Base-by-base conservation (phyloP, 257 asterid species). In the Nicotiana obtusifolia region DNA sequence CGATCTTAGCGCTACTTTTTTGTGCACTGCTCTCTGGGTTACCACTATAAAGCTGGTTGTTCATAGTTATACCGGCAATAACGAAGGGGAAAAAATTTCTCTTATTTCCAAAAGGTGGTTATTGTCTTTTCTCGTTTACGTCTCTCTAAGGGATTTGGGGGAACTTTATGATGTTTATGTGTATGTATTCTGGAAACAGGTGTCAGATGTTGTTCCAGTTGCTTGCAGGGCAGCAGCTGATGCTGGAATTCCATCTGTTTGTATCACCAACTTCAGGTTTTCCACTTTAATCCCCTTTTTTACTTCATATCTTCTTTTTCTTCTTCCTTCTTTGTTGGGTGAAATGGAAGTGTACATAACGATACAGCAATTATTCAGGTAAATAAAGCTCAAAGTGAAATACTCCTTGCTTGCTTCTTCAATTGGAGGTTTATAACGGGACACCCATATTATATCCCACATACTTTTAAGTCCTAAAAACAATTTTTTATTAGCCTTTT, bases 211-310 rank as follows among this genome's bases (percentile, higher is more conserved):
- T 78, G 98, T 96, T 83, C 99, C 98, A 69, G 95, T 96, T 84
- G 98, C 99, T 79, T 94, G 98, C 84, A 89, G 99, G 81, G 99
- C 98, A 44, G 99, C 99, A 65, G 98, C 99, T 82, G 97, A 96
- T 91, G 98, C 99, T 82, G 99, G 98, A 64, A 87, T 96, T 84
- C 97, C 91, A 77, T 93, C 99, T 80, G 97, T 94, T 67, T 96
- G 99, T 84, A 97, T 93, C 84, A 91, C 98, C 80, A 96, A 96
- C 86, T 96, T 96, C 83, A 96, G 99, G 99, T 95, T 66, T 31
- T 80, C 77, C 68, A 54, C 75, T 16, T 83, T 54, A 35, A 17
- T 7, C n/a, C 62, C 79, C 13, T 68, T 44, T 31, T 22, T 26
- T 22, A 33, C 57, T n/a, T 59, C 60, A 11, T 68, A 7, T 15